Evolutionary conservation across 139 green algal genomes (phyloP), one percentile per base, ranked within the genome.

Genomic region (Chlamydomonas asymmetrica): DNA sequence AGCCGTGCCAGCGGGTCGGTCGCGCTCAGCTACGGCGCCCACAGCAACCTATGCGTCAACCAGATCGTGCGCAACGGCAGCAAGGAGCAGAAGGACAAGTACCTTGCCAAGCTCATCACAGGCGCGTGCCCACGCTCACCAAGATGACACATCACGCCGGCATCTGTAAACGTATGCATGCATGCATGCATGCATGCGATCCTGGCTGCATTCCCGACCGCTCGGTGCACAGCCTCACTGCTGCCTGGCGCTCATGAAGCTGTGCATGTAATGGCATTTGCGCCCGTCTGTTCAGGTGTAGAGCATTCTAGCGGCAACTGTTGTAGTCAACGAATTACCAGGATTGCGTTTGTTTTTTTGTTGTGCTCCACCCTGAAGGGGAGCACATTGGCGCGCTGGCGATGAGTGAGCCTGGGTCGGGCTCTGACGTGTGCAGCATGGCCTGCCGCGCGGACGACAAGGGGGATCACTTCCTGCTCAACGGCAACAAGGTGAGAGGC

Each of bases 1-100:
- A 94, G 85, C 68, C 79, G 94, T 1, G 91, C 89, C 13, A 94
- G 85, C 9, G 94, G 91, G 22, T 90, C 91, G 18, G 90, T 98
- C 9, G 94, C 79, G 9, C 87, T 98, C 4, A 90, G 76, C 29
- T 98, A 98, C 74, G 94, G 92, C 29, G 94, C 94, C 0, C 94
- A 98, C 83, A 92, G 80, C 85, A 98, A 98, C 77, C 85, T 98
- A 49, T 98, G 94, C 82, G 88, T 98, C 56, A 97, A 95, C 80
- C 94, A 98, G 83, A 73, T 98, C 2, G 90, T 94, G 72, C 80
- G 94, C 13, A 91, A 98, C 60, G 94, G 60, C 43, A 93, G 20
- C 22, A 25, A 79, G 25, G 76, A 77, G 31, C 94, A 98, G 79
- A 90, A 91, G 64, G 64, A 71, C 0, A 88, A 88, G 68, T 96